phyloP scores from a whole-genome alignment of 768 basidiomycete genomes.

The Grammothele lineata region DNA sequence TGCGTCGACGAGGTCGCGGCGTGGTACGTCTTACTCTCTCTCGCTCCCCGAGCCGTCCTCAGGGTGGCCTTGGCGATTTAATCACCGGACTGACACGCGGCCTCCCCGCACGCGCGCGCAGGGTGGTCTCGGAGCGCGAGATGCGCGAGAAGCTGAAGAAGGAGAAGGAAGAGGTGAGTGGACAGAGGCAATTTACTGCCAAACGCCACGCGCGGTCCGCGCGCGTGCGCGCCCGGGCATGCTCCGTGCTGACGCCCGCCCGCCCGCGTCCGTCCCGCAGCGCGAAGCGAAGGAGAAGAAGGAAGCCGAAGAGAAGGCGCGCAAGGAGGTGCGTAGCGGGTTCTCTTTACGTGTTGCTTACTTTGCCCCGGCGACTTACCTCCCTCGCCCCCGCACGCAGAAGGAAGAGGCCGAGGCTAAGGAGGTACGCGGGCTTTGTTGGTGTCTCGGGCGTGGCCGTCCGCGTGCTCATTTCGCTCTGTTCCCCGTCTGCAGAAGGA shows the following conservation, averaged over 20 bases:
- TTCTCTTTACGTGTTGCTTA: neutral
- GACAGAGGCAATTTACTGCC: neutral
- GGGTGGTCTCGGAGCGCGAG: conserved; percentile 74
- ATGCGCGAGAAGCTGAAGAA: conserved; percentile 82
- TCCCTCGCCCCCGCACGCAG: conserved; percentile 23
- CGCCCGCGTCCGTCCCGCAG: conserved; percentile 30
- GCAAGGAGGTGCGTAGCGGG: conserved; percentile 36
- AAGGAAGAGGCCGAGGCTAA: conserved; percentile 42
- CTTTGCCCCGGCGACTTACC: neutral
- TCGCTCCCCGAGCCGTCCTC: neutral
- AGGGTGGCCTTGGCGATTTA: neutral
- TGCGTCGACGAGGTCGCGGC: conserved; percentile 75
- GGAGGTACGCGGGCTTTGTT: conserved; percentile 19
- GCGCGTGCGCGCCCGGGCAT: neutral
- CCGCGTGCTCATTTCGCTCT: neutral
- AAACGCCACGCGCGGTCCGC: neutral
- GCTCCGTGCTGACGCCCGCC: neutral
- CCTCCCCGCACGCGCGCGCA: conserved; percentile 24
- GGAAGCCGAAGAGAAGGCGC: conserved; percentile 63
- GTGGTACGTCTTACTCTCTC: conserved; percentile 43
- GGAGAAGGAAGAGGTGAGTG: conserved; percentile 57
- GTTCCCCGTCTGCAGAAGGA: conserved; percentile 12
- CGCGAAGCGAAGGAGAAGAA: conserved; percentile 79
- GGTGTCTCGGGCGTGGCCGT: neutral
- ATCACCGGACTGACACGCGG: neutral